These are phyloP conservation scores for Aegilops bicornis DNA, from an alignment of 176 grass and related monocot species.

Conservation along the genomic window DNA sequence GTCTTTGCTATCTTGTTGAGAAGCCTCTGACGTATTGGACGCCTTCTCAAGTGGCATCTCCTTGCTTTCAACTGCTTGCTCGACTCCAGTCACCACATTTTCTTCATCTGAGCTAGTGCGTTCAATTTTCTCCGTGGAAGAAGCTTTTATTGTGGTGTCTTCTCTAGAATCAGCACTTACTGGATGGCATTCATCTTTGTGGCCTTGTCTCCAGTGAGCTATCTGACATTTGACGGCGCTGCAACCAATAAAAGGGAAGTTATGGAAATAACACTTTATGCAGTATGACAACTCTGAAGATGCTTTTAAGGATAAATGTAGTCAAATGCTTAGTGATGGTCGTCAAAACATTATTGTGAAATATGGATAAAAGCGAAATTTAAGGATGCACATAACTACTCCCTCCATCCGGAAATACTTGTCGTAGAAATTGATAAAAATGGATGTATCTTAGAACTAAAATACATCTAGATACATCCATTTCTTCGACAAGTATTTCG, in stretches of 20 bases:
- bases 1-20: background rate
- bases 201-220: conserved; percentile 86
- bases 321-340: background rate
- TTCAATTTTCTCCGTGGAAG: conserved; percentile 25
- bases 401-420: too few species aligned
- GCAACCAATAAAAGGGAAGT: conserved; percentile 37
- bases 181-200: conserved; percentile 75
- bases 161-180: conserved; percentile 34
- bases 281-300: conserved; percentile 18
- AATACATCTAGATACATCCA: too few species aligned
- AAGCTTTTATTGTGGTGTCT: conserved; percentile 3
- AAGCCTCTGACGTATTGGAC: background rate
- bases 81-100: background rate
- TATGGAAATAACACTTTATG: conserved; percentile 13
- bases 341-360: background rate
- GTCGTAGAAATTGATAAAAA: too few species aligned
- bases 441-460: too few species aligned
- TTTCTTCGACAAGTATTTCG: too few species aligned
- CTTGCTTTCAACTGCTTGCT: background rate
- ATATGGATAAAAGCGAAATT: background rate
- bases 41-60: background rate
- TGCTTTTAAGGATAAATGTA: background rate
- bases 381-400: conserved; percentile 12
- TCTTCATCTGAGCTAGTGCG: conserved; percentile 11
- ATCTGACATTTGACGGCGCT: conserved; percentile 88